A percentile compares a stretch with the other conserved stretches of the same genome.
phyloP scores from a whole-genome alignment of 345 rosid genomes.

The Nasturtium officinale region DNA sequence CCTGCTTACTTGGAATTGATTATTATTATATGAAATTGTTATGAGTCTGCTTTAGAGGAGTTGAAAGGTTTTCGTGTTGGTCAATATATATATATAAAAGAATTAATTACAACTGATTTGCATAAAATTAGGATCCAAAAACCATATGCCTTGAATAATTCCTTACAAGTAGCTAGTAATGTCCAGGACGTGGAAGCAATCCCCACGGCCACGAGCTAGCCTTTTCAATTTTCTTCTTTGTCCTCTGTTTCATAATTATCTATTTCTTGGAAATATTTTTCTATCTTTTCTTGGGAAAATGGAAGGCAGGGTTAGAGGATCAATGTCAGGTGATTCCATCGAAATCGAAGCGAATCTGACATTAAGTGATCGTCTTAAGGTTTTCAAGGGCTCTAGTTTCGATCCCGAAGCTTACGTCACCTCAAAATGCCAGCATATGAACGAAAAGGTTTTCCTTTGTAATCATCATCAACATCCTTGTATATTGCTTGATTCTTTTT shows the following conservation, averaged over 20 bases:
- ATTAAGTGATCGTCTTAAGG: slow-evolving; percentile 78
- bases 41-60: slow-evolving; percentile 18
- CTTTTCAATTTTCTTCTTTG: neutral
- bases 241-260: neutral
- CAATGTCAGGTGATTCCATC: slow-evolving; percentile 58
- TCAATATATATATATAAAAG: no score
- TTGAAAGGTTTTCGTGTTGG: neutral
- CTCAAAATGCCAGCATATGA: slow-evolving; percentile 77
- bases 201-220: no score
- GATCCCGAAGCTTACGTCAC: slow-evolving; percentile 66
- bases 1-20: no score
- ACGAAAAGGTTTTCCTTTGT: slow-evolving; percentile 82
- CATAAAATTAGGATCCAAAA: neutral
- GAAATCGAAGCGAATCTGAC: slow-evolving; percentile 67
- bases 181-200: slow-evolving; percentile 34
- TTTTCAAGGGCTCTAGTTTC: slow-evolving; percentile 69
- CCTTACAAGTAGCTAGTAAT: slow-evolving; percentile 4
- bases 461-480: no score
- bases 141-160: neutral
- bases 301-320: slow-evolving; percentile 39
- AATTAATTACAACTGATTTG: neutral
- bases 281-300: no score
- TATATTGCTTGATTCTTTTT: neutral
- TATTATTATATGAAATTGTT: no score
- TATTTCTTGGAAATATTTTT: neutral